Base-by-base conservation (phyloP, 2,329 filamentous ascomycete genomes). In the Arthrinium puccinioides region DNA sequence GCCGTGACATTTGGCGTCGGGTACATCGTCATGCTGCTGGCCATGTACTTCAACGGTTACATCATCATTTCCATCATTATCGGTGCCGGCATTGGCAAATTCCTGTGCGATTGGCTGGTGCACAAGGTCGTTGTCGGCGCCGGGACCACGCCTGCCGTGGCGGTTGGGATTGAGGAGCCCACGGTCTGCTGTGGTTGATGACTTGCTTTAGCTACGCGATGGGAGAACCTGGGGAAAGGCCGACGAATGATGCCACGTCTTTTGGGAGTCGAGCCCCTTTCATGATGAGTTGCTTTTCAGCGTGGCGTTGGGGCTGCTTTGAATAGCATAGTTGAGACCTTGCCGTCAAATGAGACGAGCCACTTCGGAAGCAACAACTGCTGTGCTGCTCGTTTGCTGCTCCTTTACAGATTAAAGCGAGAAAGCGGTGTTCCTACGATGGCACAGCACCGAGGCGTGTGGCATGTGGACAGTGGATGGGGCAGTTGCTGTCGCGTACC, bases 61-160 rank as follows among this genome's bases (percentile, higher is more conserved):
- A 55, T 67, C 38, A 64, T 68, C 39, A 60, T 67, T 38, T 60
- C 56, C 35, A 66, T 67, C 33, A 51, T 67, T 20, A 50, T 74
- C 28, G 70, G 70, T 4, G 67, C 67, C 9, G 64, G 66, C 7
- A 44, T 74, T 30, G 70, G 70, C 41, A 73, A 73, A 54, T 73
- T 73, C 47, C 44, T 72, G n/a, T 72, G 65, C 46, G 69, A 73
- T 50, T 74, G 70, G 70, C 54, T 72, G 51, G 64, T 64, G 18
- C 56, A 60, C 32, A 63, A 58, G 38, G 55, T 72, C n/a, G 55
- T 64, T 0, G 42, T 58, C 1, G 50, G 43, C 5, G 44, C 42
- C 2, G 45, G 46, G 5, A 47, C 45, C 1, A 44, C 9, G 19
- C 13, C 8, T 7, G 40, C n/a, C 13, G 18, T 24, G 16, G 40